Percentiles rank a stretch among this genome's conserved stretches.
Conservation (phyloP, 2,329 filamentous ascomycete species). For the Cladosporium sphaerospermum region DNA sequence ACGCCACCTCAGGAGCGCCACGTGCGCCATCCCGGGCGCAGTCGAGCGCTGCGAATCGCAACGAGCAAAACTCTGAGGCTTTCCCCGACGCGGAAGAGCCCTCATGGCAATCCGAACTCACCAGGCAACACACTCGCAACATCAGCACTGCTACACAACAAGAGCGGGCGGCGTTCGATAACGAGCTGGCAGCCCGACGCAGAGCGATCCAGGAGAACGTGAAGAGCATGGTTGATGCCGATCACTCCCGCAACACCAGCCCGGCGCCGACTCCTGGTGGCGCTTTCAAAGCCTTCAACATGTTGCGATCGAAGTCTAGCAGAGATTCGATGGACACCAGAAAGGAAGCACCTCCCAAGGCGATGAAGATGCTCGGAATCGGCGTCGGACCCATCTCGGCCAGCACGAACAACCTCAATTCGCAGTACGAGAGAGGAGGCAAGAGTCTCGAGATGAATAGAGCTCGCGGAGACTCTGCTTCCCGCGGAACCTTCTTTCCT, state of each 20-base stretch:
- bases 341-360: slow-evolving; percentile 46
- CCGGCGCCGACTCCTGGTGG: slow-evolving; percentile 33
- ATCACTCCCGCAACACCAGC: slow-evolving; percentile 36
- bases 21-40: slow-evolving; percentile 5
- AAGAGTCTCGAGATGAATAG: slow-evolving; percentile 21
- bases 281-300: slow-evolving; percentile 53
- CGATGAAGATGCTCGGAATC: slow-evolving; percentile 57
- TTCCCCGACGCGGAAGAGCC: slow-evolving; percentile 19
- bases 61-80: slow-evolving; percentile 1
- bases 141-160: slow-evolving; percentile 47
- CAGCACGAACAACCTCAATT: slow-evolving; percentile 31
- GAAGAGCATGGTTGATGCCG: slow-evolving; percentile 61
- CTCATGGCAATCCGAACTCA: slow-evolving; percentile 46
- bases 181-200: slow-evolving; percentile 64
- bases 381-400: slow-evolving; percentile 19
- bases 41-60: background rate
- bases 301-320: slow-evolving; percentile 62
- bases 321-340: slow-evolving; percentile 56
- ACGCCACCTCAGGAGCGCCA: background rate
- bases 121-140: slow-evolving; percentile 42
- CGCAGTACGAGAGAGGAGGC: slow-evolving; percentile 21
- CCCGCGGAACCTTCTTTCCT: slow-evolving; percentile 18
- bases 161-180: slow-evolving; percentile 65
- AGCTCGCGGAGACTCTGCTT: slow-evolving; percentile 20
- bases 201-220: slow-evolving; percentile 67